Conservation (phyloP, 148 eudicot genomes). For the Fagopyrum homotropicum region DNA sequence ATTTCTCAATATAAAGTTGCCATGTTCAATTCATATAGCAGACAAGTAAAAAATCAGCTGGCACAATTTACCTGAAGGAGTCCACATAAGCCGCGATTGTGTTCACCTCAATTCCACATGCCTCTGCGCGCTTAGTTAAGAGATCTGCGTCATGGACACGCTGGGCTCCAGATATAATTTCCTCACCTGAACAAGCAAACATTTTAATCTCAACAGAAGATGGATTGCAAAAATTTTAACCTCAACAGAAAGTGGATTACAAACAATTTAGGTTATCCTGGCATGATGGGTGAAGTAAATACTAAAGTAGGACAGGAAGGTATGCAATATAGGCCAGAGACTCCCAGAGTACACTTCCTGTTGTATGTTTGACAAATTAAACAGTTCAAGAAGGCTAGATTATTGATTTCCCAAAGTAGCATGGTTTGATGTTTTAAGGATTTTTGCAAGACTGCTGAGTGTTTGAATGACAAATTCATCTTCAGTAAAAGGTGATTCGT, state of each 20-base stretch:
- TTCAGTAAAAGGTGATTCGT: neutral
- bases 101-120: slow-evolving; percentile 58
- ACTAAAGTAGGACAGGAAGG: neutral
- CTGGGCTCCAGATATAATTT: slow-evolving; percentile 98
- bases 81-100: slow-evolving; percentile 69
- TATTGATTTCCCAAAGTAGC: neutral
- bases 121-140: slow-evolving; percentile 53
- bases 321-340: neutral
- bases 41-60: neutral
- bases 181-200: slow-evolving; percentile 54
- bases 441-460: neutral
- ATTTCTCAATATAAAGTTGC: no score
- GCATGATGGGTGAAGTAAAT: neutral
- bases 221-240: neutral
- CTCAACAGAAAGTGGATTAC: neutral
- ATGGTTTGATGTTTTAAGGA: neutral
- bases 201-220: neutral
- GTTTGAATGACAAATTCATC: neutral
- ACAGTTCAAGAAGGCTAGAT: neutral
- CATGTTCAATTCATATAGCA: neutral
- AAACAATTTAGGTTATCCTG: slow-evolving; percentile 5
- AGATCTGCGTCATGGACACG: slow-evolving; percentile 77
- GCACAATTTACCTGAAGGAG: slow-evolving; percentile 53
- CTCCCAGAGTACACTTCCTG: neutral
- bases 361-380: neutral